phyloP scores from a whole-genome alignment of 1,284 basidiomycete genomes.

The Pseudozyma flocculosa region DNA sequence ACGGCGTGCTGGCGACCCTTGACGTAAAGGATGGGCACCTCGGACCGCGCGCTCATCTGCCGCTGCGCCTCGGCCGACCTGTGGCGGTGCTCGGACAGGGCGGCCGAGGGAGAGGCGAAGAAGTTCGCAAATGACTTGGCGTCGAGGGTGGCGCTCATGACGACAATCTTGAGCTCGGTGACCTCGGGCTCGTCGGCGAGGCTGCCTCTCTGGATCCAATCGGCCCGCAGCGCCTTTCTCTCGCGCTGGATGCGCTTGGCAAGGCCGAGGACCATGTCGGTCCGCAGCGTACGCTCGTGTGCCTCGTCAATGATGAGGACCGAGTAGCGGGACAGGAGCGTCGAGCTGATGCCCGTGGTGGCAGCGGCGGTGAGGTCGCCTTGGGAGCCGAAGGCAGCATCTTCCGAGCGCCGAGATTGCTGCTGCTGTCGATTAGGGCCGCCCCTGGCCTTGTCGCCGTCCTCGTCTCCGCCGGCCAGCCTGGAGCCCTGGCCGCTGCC shows the following conservation, averaged over 20 bases:
- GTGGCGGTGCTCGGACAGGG: no score
- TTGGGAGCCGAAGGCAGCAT: not conserved
- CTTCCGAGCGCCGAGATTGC: not conserved
- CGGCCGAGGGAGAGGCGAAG: conserved; percentile 63
- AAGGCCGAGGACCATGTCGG: conserved; percentile 88
- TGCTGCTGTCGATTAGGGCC: no score
- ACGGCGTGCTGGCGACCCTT: conserved; percentile 94
- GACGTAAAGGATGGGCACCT: conserved; percentile 79
- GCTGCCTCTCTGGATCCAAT: conserved; percentile 32
- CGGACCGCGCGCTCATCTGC: not conserved
- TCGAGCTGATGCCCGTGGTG: conserved; percentile 12
- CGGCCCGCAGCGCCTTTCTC: conserved; percentile 62
- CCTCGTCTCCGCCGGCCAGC: no score
- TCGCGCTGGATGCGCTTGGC: conserved; percentile 66
- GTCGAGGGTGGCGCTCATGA: conserved; percentile 97
- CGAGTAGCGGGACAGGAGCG: conserved; percentile 77
- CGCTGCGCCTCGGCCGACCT: not conserved
- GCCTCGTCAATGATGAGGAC: conserved; percentile 94
- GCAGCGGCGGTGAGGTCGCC: not conserved
- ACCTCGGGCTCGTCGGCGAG: conserved; percentile 54
- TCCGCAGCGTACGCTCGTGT: conserved; percentile 90
- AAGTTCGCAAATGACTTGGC: conserved; percentile 89
- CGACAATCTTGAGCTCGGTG: conserved; percentile 74
- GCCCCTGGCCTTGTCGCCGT: not conserved
- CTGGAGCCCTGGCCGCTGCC: conserved; percentile 36